Conservation (phyloP, 1,284 basidiomycete genomes). For the Rhodotorula sp. region DNA sequence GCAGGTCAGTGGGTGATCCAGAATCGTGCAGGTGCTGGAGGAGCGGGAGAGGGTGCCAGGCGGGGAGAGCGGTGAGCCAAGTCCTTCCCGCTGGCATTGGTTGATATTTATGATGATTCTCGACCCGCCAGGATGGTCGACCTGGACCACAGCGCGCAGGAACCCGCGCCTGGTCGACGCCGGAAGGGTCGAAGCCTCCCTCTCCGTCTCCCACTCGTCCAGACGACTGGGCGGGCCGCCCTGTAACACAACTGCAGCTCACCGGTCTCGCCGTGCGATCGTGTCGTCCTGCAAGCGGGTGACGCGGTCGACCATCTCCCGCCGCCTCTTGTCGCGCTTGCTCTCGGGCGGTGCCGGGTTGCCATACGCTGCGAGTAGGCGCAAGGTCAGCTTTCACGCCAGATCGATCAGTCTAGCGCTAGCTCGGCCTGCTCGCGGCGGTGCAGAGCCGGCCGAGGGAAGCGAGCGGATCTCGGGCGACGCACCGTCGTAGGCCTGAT, state of each 20-base stretch:
- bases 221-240: too few species aligned
- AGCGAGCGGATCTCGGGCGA: neutral
- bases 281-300: conserved; percentile 55
- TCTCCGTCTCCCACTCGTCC: too few species aligned
- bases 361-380: neutral
- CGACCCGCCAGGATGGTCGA: too few species aligned
- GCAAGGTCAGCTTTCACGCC: neutral
- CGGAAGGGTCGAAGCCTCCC: too few species aligned
- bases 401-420: neutral
- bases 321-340: conserved; percentile 56
- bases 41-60: neutral
- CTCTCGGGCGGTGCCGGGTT: conserved; percentile 35
- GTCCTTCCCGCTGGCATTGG: neutral
- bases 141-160: too few species aligned
- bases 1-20: neutral
- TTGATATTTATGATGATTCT: too few species aligned
- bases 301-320: conserved; percentile 57
- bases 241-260: conserved; percentile 34
- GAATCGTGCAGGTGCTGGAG: too few species aligned
- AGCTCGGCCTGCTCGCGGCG: too few species aligned
- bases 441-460: too few species aligned
- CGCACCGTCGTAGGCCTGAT: conserved; percentile 7
- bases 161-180: too few species aligned
- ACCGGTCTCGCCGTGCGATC: conserved; percentile 55
- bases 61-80: too few species aligned